Conservation (phyloP, 805 yeast species). For the Candida qinlingensis region DNA sequence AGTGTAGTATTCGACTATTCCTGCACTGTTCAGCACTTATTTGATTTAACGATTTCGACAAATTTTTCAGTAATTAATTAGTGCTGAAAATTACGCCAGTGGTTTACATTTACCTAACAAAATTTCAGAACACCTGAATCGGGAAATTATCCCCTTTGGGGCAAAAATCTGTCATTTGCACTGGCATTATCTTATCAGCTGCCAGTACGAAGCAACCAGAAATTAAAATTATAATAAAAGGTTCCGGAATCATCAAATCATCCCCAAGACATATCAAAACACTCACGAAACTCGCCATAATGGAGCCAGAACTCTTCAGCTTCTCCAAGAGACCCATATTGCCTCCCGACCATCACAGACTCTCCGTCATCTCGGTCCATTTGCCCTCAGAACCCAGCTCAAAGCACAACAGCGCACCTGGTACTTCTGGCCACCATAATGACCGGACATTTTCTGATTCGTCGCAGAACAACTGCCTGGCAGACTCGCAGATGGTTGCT, state of each 20-base stretch:
- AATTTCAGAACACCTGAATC: background rate
- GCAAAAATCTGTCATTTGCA: constrained; percentile 4
- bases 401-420: background rate
- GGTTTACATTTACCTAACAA: background rate
- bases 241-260: no score
- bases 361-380: constrained; percentile 19
- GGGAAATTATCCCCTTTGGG: constrained; percentile 7
- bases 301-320: constrained; percentile 19
- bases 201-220: background rate
- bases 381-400: constrained; percentile 14
- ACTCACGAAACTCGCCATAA: background rate
- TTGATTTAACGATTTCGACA: background rate
- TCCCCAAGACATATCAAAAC: no score
- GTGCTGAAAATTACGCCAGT: constrained; percentile 8
- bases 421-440: no score
- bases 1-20: background rate
- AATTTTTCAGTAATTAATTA: constrained; percentile 11
- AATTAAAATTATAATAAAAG: no score
- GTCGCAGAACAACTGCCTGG: background rate
- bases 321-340: constrained; percentile 24
- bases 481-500: constrained; percentile 11
- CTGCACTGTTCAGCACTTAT: background rate
- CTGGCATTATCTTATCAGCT: background rate
- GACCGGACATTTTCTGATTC: background rate
- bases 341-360: constrained; percentile 7